Evolutionary conservation across 2,329 filamentous ascomycete genomes (phyloP).

Genomic region (Cryphonectria parasitica): DNA sequence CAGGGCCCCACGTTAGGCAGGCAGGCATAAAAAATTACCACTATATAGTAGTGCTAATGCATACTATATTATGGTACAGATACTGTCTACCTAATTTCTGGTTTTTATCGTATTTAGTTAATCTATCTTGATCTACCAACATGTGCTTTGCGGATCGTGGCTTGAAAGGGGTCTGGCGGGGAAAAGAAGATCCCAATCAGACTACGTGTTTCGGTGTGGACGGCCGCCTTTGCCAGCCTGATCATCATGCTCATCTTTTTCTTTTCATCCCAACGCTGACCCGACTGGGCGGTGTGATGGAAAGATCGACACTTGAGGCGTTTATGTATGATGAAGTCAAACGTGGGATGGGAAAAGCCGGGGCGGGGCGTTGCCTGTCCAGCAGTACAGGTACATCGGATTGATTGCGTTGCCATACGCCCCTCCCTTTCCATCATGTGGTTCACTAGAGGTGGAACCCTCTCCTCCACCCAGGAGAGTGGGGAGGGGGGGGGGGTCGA

Average conservation of each 20-base stretch:
- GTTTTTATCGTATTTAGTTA: too few species aligned
- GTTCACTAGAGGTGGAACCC: neutral
- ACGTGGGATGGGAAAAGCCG: neutral
- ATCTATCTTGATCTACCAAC: too few species aligned
- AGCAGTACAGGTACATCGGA: neutral
- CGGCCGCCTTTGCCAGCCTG: slow-evolving; percentile 2
- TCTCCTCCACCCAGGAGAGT: too few species aligned
- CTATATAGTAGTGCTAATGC: neutral
- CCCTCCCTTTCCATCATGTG: neutral
- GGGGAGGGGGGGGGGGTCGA: neutral
- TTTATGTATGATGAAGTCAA: slow-evolving; percentile 10
- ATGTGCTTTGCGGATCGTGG: too few species aligned
- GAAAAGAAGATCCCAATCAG: slow-evolving; percentile 6
- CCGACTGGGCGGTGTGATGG: slow-evolving; percentile 7
- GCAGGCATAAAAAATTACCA: neutral
- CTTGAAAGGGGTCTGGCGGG: too few species aligned
- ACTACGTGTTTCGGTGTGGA: neutral
- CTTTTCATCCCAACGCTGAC: neutral
- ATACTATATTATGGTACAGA: neutral
- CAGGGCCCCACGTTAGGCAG: too few species aligned
- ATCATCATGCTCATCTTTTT: neutral
- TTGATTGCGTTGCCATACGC: neutral
- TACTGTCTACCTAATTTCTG: too few species aligned
- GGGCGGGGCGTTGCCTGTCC: neutral
- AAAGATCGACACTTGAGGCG: neutral